A percentile compares a stretch with the other conserved stretches of the same genome.
These are phyloP conservation scores for Botrytis deweyae DNA, from an alignment of 2,329 filamentous ascomycete species.

Conservation along the genomic window DNA sequence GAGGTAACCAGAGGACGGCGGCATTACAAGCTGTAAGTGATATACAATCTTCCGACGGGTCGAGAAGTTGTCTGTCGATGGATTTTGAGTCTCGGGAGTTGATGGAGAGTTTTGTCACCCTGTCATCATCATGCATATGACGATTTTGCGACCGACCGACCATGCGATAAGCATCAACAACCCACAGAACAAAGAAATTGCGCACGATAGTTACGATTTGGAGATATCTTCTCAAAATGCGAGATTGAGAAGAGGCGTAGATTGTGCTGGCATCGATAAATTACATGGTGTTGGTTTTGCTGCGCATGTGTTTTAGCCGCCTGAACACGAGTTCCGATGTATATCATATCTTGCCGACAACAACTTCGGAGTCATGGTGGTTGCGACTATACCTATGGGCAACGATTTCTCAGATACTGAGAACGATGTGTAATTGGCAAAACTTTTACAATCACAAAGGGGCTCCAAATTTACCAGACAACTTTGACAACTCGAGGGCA, in stretches of 20 bases:
- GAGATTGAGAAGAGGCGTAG: neutral
- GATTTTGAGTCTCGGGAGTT: conserved; percentile 26
- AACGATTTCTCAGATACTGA: neutral
- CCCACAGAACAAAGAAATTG: neutral
- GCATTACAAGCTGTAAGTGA: conserved; percentile 80
- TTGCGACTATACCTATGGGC: neutral
- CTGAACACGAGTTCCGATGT: neutral
- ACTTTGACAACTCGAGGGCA: conserved; percentile 2
- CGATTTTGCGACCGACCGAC: conserved; percentile 13
- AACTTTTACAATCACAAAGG: neutral
- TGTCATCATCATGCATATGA: conserved; percentile 20
- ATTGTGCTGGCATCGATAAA: conserved; percentile 14
- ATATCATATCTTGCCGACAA: too few relatives aligned
- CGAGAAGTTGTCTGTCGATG: conserved; percentile 21
- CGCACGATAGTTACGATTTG: neutral
- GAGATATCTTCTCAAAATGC: neutral
- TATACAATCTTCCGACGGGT: conserved; percentile 22
- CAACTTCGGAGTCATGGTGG: neutral
- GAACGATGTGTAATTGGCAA: neutral
- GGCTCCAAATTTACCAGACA: neutral
- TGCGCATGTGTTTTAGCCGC: conserved; percentile 28
- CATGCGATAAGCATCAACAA: conserved; percentile 2
- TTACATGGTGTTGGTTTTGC: conserved; percentile 21
- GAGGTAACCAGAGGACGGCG: conserved; percentile 61
- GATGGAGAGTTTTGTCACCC: conserved; percentile 17